These are phyloP conservation scores for Triticum dicoccoides DNA, from an alignment of 176 grass and related monocot species.

Conservation along the genomic window DNA sequence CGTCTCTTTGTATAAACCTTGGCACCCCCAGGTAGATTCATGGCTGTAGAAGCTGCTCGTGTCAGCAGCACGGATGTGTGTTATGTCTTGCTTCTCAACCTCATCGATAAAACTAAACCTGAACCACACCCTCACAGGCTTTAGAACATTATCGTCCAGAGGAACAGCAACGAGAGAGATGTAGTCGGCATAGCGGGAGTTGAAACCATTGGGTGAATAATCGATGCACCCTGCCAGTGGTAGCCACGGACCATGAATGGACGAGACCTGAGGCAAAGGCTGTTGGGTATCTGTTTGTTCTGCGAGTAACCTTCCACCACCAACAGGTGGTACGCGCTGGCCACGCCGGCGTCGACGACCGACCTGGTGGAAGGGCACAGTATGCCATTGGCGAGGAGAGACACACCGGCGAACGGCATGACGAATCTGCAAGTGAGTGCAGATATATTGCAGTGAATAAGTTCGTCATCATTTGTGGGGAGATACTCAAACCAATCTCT, in stretches of 20 bases:
- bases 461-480: background rate
- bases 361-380: background rate
- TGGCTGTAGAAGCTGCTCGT: background rate
- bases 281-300: background rate
- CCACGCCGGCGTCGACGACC: background rate
- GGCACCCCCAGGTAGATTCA: background rate
- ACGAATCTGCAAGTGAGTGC: background rate
- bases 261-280: background rate
- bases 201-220: background rate
- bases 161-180: background rate
- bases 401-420: background rate
- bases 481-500: background rate
- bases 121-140: background rate
- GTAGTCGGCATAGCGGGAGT: background rate
- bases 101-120: background rate
- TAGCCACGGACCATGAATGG: background rate
- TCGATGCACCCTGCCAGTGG: background rate
- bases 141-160: background rate
- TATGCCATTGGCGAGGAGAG: background rate
- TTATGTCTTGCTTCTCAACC: background rate
- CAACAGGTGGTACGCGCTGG: background rate
- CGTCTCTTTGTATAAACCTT: background rate
- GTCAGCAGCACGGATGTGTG: background rate
- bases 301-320: background rate
- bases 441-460: background rate